Evolutionary conservation across 306 rosid genomes (phyloP), one percentile per base, ranked within the genome.

Genomic region (Vigna hirtella): DNA sequence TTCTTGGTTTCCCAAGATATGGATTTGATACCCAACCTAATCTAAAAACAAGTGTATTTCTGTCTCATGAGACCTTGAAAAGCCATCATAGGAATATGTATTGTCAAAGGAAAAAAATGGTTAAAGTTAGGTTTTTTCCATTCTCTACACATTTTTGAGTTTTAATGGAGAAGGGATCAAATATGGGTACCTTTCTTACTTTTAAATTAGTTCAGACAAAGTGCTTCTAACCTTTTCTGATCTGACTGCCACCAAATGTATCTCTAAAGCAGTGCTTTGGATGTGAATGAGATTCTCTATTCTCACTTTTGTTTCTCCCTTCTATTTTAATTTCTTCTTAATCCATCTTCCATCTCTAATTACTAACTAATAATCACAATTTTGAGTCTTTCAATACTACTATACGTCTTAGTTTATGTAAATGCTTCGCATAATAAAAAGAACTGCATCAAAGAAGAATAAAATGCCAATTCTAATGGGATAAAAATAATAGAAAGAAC

Each of bases 171-270:
- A 82, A 67, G 72, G 76, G 73, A 74, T 74, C 43, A 68, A 52
- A 71, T 66, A 56, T 20, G 34, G 63, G 77, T 28, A 65, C 53
- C 64, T 64, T 80, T 76, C 15, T 61, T 72, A 70, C 74, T 85
- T 81, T 89, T 17, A 82, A 84, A 76, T 75, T 61, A 24, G 87
- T 85, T 84, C 85, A 78, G 77, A 73, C 82, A 88, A 81, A 77
- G 92, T 88, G 91, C 77, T 62, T n/a, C 18, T 56, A 20, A 70
- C 68, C 85, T 79, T 73, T 59, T 64, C 40, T 76, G 90, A 90
- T 78, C 80, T 82, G 91, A 87, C 83, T 59, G 49, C 87, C 89
- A 86, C 85, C 83, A 66, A 30, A 77, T 73, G 22, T 40, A 77
- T 73, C 82, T 69, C 72, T 59, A 79, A 77, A 81, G 53, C 73